phyloP scores from a whole-genome alignment of 768 basidiomycete species.

The Ramaria sp. region DNA sequence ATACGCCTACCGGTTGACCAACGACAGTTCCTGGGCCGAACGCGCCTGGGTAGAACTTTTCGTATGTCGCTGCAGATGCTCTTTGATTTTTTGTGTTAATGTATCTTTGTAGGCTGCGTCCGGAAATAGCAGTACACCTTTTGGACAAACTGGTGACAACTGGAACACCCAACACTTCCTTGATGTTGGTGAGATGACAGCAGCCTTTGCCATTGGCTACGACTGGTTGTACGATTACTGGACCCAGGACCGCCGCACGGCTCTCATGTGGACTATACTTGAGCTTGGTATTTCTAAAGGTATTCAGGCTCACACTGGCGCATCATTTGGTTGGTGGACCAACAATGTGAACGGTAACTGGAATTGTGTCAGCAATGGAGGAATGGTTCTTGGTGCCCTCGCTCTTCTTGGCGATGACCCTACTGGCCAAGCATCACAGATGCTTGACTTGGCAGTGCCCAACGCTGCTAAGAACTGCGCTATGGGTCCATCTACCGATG shows the following conservation, averaged over 20 bases:
- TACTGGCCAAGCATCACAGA: conserved; percentile 53
- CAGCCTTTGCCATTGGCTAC: conserved; percentile 86
- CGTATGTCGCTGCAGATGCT: conserved; percentile 32
- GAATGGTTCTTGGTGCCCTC: conserved; percentile 79
- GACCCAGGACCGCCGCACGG: conserved; percentile 57
- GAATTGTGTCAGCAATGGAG: conserved; percentile 96
- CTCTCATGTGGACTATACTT: conserved; percentile 64
- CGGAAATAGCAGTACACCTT: conserved; percentile 51
- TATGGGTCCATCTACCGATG: conserved; percentile 50
- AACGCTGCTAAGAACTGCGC: conserved; percentile 77
- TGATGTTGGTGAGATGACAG: conserved; percentile 80
- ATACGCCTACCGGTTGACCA: conserved; percentile 85
- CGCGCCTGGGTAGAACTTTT: conserved; percentile 74
- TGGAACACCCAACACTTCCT: conserved; percentile 94
- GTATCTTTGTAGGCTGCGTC: conserved; percentile 51
- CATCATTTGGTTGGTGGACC: conserved; percentile 64
- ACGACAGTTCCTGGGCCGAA: conserved; percentile 87
- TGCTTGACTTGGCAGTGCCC: conserved; percentile 57
- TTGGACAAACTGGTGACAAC: conserved; percentile 50
- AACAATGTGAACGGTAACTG: conserved; percentile 75
- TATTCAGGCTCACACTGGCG: conserved; percentile 31
- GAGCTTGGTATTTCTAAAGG: conserved; percentile 68
- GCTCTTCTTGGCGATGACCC: conserved; percentile 82
- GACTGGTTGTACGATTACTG: conserved; percentile 92
- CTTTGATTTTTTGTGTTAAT: conserved; percentile 3